Conservation (phyloP, 352 stramenopile genomes). For the Globisporangium heterothallicum region DNA sequence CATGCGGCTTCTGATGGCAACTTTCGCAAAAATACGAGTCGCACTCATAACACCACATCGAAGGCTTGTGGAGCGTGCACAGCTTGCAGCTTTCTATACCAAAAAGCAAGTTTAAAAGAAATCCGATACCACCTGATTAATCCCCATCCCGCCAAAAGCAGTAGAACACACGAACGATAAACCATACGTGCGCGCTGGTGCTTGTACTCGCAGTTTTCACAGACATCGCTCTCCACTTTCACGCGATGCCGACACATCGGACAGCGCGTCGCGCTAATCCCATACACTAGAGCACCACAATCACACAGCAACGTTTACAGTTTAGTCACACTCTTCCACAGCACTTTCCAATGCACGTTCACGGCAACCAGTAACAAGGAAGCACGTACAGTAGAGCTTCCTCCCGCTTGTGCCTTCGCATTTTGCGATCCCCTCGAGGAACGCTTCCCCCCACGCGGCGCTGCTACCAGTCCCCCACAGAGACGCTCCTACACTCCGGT, state of each 20-base stretch:
- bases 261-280: constrained; percentile 49
- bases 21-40: constrained; percentile 55
- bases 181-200: constrained; percentile 29
- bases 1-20: constrained; percentile 50
- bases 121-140: too few relatives aligned
- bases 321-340: not conserved
- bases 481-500: too few relatives aligned
- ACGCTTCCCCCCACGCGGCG: constrained; percentile 24
- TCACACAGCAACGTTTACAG: not conserved
- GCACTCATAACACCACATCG: constrained; percentile 65
- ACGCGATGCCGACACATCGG: constrained; percentile 37
- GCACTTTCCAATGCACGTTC: not conserved
- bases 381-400: constrained; percentile 41
- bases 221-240: constrained; percentile 24
- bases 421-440: constrained; percentile 40
- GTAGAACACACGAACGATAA: not conserved
- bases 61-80: constrained; percentile 28
- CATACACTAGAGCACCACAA: constrained; percentile 36
- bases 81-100: constrained; percentile 37
- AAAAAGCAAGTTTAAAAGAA: too few relatives aligned
- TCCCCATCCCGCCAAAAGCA: too few relatives aligned
- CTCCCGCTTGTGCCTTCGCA: constrained; percentile 46
- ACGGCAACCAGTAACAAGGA: not conserved
- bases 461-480: too few relatives aligned
- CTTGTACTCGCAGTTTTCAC: constrained; percentile 37